phyloP scores from a whole-genome alignment of 106 monocot genomes.

The Dendrobium nobile region DNA sequence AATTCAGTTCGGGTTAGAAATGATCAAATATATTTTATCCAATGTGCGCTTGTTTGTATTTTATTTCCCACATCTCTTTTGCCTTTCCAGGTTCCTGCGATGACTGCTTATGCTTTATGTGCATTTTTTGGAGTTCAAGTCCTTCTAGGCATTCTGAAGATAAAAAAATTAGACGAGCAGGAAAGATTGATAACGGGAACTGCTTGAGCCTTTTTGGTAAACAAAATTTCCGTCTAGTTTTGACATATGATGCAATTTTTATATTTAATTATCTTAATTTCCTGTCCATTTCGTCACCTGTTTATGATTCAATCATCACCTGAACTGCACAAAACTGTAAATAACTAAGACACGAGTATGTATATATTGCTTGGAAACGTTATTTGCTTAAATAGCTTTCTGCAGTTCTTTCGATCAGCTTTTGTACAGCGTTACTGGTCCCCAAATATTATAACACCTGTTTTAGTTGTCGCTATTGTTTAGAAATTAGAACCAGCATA shows the following conservation, averaged over 20 bases:
- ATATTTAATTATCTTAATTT: not conserved
- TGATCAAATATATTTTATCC: not conserved
- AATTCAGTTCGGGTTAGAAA: conserved; percentile 79
- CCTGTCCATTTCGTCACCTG: not conserved
- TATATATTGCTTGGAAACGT: not conserved
- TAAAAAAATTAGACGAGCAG: conserved; percentile 72
- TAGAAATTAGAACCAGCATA: too few species aligned
- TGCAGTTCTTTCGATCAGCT: too few species aligned
- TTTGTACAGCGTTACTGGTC: too few species aligned
- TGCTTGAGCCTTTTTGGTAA: conserved; percentile 33
- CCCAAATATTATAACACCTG: too few species aligned
- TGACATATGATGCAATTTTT: not conserved
- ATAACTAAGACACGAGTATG: not conserved
- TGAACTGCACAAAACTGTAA: not conserved
- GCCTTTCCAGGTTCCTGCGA: conserved; percentile 54
- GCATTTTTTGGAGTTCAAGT: conserved; percentile 81
- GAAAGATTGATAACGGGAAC: conserved; percentile 91
- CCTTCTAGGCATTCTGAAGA: conserved; percentile 71
- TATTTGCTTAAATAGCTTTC: not conserved
- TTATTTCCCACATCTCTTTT: not conserved
- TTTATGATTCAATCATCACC: not conserved
- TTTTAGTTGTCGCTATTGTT: too few species aligned
- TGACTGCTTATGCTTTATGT: conserved; percentile 50
- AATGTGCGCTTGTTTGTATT: not conserved
- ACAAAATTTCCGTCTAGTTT: not conserved